phyloP scores from a whole-genome alignment of 495 filamentous ascomycete species.

The Saxispiralis lemnorum region DNA sequence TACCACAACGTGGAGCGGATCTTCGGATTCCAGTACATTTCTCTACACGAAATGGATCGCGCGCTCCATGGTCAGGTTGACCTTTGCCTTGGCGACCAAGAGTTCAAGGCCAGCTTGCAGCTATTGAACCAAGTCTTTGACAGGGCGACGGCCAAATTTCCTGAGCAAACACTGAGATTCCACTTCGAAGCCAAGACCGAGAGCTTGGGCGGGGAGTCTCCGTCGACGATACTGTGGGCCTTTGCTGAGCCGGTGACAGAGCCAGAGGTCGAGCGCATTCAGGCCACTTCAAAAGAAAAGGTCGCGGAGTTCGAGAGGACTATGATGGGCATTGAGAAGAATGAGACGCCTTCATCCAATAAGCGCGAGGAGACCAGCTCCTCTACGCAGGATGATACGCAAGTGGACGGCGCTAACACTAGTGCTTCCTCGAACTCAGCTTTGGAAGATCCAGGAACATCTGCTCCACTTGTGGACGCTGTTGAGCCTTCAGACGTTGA shows the following conservation, averaged over 20 bases:
- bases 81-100: constrained; percentile 54
- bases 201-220: background rate
- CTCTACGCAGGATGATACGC: too few species aligned
- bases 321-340: constrained; percentile 33
- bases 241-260: constrained; percentile 71
- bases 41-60: constrained; percentile 68
- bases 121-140: constrained; percentile 64
- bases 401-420: too few species aligned
- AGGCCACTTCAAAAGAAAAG: constrained; percentile 40
- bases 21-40: constrained; percentile 94
- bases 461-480: too few species aligned
- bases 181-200: constrained; percentile 58
- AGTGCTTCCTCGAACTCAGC: too few species aligned
- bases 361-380: constrained; percentile 17
- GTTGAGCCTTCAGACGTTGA: too few species aligned
- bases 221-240: constrained; percentile 47
- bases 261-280: constrained; percentile 53
- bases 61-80: constrained; percentile 58
- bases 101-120: constrained; percentile 64
- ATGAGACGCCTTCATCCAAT: constrained; percentile 10
- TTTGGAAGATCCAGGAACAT: too few species aligned
- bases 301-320: constrained; percentile 51
- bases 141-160: constrained; percentile 52
- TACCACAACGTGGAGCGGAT: constrained; percentile 90
- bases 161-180: constrained; percentile 57